Evolutionary conservation across 495 filamentous ascomycete genomes (phyloP), one percentile per base, ranked within the genome.

Genomic region (Penicillium nucicola): DNA sequence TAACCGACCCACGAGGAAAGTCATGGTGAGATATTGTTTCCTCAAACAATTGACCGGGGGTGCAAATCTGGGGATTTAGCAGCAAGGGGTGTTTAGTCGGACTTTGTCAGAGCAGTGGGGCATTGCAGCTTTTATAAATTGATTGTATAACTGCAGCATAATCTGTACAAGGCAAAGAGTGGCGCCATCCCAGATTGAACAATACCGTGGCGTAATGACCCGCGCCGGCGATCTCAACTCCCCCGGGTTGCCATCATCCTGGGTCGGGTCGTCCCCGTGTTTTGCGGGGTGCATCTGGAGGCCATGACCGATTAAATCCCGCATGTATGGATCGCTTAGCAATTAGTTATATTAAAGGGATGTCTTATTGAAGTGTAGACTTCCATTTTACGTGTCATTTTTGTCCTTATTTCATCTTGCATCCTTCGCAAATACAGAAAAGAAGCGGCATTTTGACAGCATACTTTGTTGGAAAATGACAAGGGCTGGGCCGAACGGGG

Each of bases 1-100:
- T 1, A 51, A 43, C 47, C 50, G 33, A n/a, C 67, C 67, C 28
- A 60, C 54, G 23, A 70, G 62, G 48, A 62, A 48, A 34, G 58
- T 57, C 65, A 62, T 64, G 42, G 22, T 42, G 22, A 22, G 12
- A 11, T 48, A 23, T 4, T 43, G 2, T 28, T 28, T 8, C 25
- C 25, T 4, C 12, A 14, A 36, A 18, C 17, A 36, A 13, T 12
- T 40, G 18, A 40, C 2, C 37, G 15, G 15, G n/a, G 9, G 8
- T 10, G 11, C 10, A 10, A 10, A 10, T 38, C 18, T 17, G 14
- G 35, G 35, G 14, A 17, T 20, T 18, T 3, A 22, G 37, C 37
- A 40, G 18, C 18, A 20, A 40, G 9, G 10, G 14, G 23, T 22
- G 18, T 40, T 20, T 8, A 40, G 7, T 40, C 18, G 11, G 22